phyloP scores from a whole-genome alignment of 257 asterid genomes.

The Osmanthus fragrans region DNA sequence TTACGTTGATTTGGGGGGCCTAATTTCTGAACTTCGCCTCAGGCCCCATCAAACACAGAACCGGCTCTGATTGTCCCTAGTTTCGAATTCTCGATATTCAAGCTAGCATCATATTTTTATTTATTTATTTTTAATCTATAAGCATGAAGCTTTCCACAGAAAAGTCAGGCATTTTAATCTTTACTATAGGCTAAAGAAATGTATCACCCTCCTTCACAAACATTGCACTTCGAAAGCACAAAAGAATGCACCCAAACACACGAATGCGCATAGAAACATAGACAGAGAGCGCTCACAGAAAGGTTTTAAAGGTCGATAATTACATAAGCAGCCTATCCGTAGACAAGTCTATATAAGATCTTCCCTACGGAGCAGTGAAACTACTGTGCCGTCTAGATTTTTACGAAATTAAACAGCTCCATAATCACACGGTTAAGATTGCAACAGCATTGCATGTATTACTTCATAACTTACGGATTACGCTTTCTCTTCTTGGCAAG shows the following conservation, averaged over 20 bases:
- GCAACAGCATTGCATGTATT: not conserved
- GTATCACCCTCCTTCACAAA: not conserved
- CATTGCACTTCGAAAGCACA: no score
- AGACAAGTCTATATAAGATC: not conserved
- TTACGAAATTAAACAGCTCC: not conserved
- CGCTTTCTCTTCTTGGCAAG: slow-evolving; percentile 75
- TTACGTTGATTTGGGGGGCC: no score
- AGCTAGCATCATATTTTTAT: no score
- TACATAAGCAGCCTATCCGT: slow-evolving; percentile 10
- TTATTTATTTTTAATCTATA: no score
- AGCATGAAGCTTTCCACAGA: no score
- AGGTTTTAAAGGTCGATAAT: not conserved
- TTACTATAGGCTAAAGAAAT: not conserved
- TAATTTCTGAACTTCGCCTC: no score
- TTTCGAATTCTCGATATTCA: no score
- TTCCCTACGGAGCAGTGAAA: slow-evolving; percentile 12
- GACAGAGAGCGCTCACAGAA: not conserved
- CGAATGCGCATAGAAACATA: not conserved
- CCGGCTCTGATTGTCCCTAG: no score
- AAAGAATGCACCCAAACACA: not conserved
- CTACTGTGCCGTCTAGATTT: not conserved
- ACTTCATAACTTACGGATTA: slow-evolving; percentile 26
- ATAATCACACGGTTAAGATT: not conserved
- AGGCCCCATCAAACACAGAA: no score
- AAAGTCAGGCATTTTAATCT: not conserved